These are phyloP conservation scores for Penicillium mononematosum DNA, from an alignment of 495 filamentous ascomycete species.

Conservation along the genomic window DNA sequence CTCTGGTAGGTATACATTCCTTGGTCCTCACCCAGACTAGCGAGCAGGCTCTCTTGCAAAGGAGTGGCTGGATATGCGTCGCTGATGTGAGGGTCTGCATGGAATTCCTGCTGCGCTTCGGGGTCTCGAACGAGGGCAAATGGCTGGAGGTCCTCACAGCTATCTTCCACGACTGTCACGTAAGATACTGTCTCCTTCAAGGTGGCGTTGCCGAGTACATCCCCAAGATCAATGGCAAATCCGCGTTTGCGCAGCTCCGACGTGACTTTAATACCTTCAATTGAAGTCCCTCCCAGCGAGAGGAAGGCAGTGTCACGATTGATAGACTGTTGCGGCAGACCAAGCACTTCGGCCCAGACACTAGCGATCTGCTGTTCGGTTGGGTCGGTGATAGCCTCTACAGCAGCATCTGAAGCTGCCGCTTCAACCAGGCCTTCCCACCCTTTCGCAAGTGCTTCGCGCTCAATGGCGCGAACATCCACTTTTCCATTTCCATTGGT, in stretches of 20 bases:
- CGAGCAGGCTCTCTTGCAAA: conserved; percentile 49
- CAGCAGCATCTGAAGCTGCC: not conserved
- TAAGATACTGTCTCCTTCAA: conserved; percentile 26
- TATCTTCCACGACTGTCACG: conserved; percentile 9
- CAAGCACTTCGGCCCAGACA: conserved; percentile 40
- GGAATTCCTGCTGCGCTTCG: conserved; percentile 27
- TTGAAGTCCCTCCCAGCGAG: conserved; percentile 52
- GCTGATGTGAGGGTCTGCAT: conserved; percentile 34
- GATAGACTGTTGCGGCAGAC: conserved; percentile 23
- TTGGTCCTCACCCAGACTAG: conserved; percentile 31
- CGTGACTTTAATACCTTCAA: conserved; percentile 50
- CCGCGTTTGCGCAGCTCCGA: conserved; percentile 2
- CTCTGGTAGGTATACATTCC: conserved; percentile 40
- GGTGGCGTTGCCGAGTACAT: conserved; percentile 22
- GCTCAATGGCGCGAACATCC: conserved; percentile 14
- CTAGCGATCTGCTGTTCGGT: conserved; percentile 24
- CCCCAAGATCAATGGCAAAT: conserved; percentile 24
- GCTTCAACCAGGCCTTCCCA: conserved; percentile 1
- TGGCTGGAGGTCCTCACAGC: conserved; percentile 5
- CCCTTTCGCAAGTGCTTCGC: conserved; percentile 3
- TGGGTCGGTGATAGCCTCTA: conserved; percentile 3
- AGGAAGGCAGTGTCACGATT: conserved; percentile 51
- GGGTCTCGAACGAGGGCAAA: conserved; percentile 3
- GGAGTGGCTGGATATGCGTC: conserved; percentile 49
- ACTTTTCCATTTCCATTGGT: conserved; percentile 23